Conservation (phyloP, 2,329 filamentous ascomycete genomes). For the Xylaria sp. region DNA sequence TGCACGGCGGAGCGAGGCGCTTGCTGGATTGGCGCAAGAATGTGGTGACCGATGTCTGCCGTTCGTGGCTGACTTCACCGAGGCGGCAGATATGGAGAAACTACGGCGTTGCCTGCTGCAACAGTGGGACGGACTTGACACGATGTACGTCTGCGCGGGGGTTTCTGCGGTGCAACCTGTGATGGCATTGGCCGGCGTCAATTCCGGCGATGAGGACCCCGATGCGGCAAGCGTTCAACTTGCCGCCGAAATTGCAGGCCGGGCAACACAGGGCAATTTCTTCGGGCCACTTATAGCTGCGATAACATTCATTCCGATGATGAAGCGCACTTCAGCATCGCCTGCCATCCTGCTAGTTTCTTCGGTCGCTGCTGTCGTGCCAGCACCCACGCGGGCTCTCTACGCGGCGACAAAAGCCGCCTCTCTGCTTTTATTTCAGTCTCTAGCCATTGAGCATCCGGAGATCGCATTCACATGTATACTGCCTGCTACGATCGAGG, state of each 20-base stretch:
- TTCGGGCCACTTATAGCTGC: slow-evolving; percentile 48
- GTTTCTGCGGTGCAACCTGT: slow-evolving; percentile 52
- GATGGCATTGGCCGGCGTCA: slow-evolving; percentile 46
- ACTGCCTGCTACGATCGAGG: slow-evolving; percentile 51
- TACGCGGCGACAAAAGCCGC: slow-evolving; percentile 52
- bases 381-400: slow-evolving; percentile 51
- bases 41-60: slow-evolving; percentile 46
- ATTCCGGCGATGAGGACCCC: slow-evolving; percentile 36
- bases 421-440: slow-evolving; percentile 50
- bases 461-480: slow-evolving; percentile 48
- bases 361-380: slow-evolving; percentile 48
- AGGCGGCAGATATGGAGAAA: slow-evolving; percentile 45
- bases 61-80: slow-evolving; percentile 47
- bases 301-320: slow-evolving; percentile 48
- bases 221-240: slow-evolving; percentile 39
- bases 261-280: slow-evolving; percentile 48
- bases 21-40: slow-evolving; percentile 44
- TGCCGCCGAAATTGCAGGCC: slow-evolving; percentile 43
- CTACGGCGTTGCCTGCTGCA: slow-evolving; percentile 43
- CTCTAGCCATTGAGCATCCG: slow-evolving; percentile 51
- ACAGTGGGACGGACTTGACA: slow-evolving; percentile 50
- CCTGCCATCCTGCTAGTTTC: slow-evolving; percentile 48
- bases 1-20: slow-evolving; percentile 46
- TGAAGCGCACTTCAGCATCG: slow-evolving; percentile 47
- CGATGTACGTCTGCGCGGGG: slow-evolving; percentile 49